Percentiles rank a stretch among this genome's conserved stretches.
These are phyloP conservation scores for Cercospora beticola DNA, from an alignment of 2,329 filamentous ascomycete genomes.

Conservation along the genomic window DNA sequence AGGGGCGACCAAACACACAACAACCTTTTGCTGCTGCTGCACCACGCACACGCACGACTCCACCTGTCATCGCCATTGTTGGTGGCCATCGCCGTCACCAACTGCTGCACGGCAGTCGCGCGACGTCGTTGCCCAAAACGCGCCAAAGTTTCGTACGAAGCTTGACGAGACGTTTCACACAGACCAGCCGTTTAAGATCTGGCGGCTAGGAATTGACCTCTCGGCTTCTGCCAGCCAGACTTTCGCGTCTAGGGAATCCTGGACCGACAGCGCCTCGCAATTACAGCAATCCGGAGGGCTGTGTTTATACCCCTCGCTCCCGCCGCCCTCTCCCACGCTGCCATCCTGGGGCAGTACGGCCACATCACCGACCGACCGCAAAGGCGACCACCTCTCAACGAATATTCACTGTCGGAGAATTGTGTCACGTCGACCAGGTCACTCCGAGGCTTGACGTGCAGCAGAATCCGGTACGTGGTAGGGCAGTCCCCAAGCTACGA, in stretches of 20 bases:
- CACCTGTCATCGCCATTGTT: slow-evolving; percentile 4
- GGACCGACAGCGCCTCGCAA: slow-evolving; percentile 19
- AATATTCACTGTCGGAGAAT: slow-evolving; percentile 13
- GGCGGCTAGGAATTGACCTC: slow-evolving; percentile 11
- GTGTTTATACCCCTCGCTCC: slow-evolving; percentile 4
- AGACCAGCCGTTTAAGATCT: slow-evolving; percentile 13
- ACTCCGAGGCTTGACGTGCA: slow-evolving; percentile 9
- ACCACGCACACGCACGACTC: neutral
- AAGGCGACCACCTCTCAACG: slow-evolving; percentile 5
- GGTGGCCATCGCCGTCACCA: slow-evolving; percentile 4
- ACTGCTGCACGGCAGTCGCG: slow-evolving; percentile 4
- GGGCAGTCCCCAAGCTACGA: slow-evolving; percentile 9
- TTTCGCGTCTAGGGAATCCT: slow-evolving; percentile 14
- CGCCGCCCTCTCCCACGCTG: neutral
- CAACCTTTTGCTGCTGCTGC: neutral
- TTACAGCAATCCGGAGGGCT: slow-evolving; percentile 12
- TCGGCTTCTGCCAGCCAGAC: slow-evolving; percentile 1
- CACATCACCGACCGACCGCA: neutral
- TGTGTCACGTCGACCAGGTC: slow-evolving; percentile 9
- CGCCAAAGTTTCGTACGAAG: neutral
- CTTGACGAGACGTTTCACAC: slow-evolving; percentile 13
- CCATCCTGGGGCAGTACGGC: neutral
- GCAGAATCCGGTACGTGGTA: slow-evolving; percentile 12
- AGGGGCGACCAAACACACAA: slow-evolving; percentile 8
- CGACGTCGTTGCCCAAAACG: slow-evolving; percentile 10